Base-by-base conservation (phyloP, 1,284 basidiomycete genomes). In the Pterulicium gracile region DNA sequence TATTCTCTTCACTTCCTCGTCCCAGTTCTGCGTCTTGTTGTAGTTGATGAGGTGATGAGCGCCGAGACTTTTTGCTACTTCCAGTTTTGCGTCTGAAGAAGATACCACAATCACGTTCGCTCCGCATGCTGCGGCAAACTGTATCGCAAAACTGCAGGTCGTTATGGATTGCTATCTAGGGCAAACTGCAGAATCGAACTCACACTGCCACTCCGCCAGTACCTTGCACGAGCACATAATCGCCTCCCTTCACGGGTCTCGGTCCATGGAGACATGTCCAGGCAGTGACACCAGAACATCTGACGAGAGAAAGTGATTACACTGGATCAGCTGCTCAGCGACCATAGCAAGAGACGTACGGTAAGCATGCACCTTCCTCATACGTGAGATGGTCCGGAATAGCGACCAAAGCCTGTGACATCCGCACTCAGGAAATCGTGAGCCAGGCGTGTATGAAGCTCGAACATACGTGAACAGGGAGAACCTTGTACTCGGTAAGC, bases 121-220 rank as follows among this genome's bases (percentile, higher is more conserved):
- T 12, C 80, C 79, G 0, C 70, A 66, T 0, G 73, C 75, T 15
- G 72, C 61, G 0, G 76, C 78, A 39, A 82, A 62, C 56, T 80
- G 78, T 1, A 72, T 54, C 20, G 60, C 72, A 54, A 73, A 70
- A 20, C 70, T 73, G 43, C 3, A 43, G n/a, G 3, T 2, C 1
- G 36, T 42, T 22, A 47, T 50, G 43, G 18, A 39, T 27, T 34
- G 17, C 49, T 10, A 3, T 14, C 24, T 23, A 18, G 13, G 42
- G 42, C 36, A 17, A 17, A 34, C 23, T 19, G 3, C 35, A 24
- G 19, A 41, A 12, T 10, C 14, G 21, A 27, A 55, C 65, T 34
- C 48, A 72, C 70, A 73, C 68, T 2, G 73, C 76, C 13, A 79
- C 77, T 27, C 77, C 77, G 3, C 77, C 79, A 0, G 75, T 79